These are phyloP conservation scores for Begonia fuchsioides DNA, from an alignment of 306 rosid genomes.

Conservation along the genomic window DNA sequence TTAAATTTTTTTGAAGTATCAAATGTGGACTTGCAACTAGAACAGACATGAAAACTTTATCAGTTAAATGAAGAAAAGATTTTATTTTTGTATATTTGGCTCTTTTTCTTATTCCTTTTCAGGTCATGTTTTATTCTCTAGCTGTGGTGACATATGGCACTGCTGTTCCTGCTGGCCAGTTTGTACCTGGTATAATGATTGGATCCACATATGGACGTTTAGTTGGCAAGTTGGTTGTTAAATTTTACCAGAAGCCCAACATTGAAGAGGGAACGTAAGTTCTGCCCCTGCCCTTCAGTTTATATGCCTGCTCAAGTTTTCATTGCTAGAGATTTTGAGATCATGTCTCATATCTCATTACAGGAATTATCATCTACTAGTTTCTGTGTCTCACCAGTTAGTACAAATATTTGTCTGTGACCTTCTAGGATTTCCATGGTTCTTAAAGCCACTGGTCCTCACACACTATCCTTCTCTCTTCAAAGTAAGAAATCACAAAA, in stretches of 20 bases:
- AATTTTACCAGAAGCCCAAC: constrained; percentile 68
- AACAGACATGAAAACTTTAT: neutral
- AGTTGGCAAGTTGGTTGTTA: constrained; percentile 89
- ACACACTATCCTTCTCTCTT: too few relatives aligned
- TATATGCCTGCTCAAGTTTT: too few relatives aligned
- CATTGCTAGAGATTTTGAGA: too few relatives aligned
- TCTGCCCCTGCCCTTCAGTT: neutral
- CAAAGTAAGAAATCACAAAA: too few relatives aligned
- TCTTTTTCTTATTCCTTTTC: constrained; percentile 23
- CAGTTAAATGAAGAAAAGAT: neutral
- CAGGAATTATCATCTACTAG: too few relatives aligned
- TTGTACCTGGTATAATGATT: constrained; percentile 96
- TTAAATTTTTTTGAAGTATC: too few relatives aligned
- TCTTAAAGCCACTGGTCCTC: too few relatives aligned
- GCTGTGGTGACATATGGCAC: constrained; percentile 94
- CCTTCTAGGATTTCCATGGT: too few relatives aligned
- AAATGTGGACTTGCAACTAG: neutral
- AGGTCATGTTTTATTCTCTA: constrained; percentile 89
- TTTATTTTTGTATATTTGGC: constrained; percentile 5
- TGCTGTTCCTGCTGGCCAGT: constrained; percentile 95
- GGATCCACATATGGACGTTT: constrained; percentile 97
- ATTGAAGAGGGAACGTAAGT: constrained; percentile 99
- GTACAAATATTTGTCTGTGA: too few relatives aligned
- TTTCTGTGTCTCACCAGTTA: too few relatives aligned
- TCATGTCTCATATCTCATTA: too few relatives aligned